A percentile compares a stretch with the other conserved stretches of the same genome.
These are phyloP conservation scores for Alisma plantagoaquatica DNA, from an alignment of 106 monocot species.

Conservation along the genomic window DNA sequence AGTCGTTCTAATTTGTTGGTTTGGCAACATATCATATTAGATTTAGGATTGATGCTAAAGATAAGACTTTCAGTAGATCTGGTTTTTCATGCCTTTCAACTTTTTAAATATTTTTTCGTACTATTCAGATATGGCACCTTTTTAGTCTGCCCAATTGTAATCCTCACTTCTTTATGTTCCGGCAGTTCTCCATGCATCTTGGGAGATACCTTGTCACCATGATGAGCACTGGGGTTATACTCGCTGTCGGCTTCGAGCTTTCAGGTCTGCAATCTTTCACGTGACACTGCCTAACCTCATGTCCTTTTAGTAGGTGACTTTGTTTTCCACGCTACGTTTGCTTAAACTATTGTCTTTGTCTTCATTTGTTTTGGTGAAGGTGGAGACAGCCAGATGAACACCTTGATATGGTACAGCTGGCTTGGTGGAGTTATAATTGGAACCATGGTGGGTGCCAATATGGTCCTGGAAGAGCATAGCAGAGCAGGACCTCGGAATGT, in stretches of 20 bases:
- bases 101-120: not conserved
- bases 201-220: constrained; percentile 91
- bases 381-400: constrained; percentile 78
- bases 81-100: not conserved
- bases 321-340: no score
- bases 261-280: constrained; percentile 39
- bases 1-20: not conserved
- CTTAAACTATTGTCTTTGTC: constrained; percentile 1
- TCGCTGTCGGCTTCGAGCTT: constrained; percentile 82
- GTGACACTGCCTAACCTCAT: constrained; percentile 2
- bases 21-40: no score
- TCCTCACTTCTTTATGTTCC: not conserved
- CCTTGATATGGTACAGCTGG: constrained; percentile 99
- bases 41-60: not conserved
- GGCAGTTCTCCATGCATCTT: constrained; percentile 52
- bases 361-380: constrained; percentile 27
- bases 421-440: constrained; percentile 92
- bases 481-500: constrained; percentile 95
- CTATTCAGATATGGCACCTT: not conserved
- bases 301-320: no score
- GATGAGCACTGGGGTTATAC: constrained; percentile 94
- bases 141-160: not conserved
- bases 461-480: constrained; percentile 88
- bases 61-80: not conserved
- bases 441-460: constrained; percentile 92